Evolutionary conservation across 345 rosid species (phyloP).

Genomic region (Salix dunnii): DNA sequence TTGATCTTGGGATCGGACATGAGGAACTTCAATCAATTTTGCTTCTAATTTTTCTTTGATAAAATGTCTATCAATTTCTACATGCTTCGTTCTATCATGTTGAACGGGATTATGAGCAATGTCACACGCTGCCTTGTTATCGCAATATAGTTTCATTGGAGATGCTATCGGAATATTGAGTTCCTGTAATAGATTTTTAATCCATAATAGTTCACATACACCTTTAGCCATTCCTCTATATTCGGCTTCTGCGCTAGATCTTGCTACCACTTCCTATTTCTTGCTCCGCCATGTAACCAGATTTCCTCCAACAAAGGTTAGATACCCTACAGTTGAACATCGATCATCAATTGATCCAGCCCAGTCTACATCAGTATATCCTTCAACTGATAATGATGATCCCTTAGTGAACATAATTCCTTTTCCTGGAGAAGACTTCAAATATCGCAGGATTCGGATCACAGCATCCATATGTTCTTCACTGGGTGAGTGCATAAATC

Average conservation of each 20-base stretch:
- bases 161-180: not conserved
- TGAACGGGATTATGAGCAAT: not conserved
- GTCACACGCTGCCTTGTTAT: not conserved
- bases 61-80: not conserved
- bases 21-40: no score
- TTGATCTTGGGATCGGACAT: no score
- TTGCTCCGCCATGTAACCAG: no score
- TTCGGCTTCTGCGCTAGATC: no score
- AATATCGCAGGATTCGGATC: not conserved
- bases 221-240: no score
- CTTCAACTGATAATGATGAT: not conserved
- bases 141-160: not conserved
- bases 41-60: not conserved
- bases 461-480: no score
- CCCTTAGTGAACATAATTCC: not conserved
- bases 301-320: no score
- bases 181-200: not conserved
- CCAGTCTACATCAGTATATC: not conserved
- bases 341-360: not conserved
- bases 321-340: not conserved
- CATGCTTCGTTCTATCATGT: not conserved
- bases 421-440: not conserved
- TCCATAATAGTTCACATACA: not conserved
- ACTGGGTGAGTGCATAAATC: no score
- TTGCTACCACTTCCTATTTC: no score